Conservation (phyloP, 2,329 filamentous ascomycete genomes). For the Pseudomassariella vexata region DNA sequence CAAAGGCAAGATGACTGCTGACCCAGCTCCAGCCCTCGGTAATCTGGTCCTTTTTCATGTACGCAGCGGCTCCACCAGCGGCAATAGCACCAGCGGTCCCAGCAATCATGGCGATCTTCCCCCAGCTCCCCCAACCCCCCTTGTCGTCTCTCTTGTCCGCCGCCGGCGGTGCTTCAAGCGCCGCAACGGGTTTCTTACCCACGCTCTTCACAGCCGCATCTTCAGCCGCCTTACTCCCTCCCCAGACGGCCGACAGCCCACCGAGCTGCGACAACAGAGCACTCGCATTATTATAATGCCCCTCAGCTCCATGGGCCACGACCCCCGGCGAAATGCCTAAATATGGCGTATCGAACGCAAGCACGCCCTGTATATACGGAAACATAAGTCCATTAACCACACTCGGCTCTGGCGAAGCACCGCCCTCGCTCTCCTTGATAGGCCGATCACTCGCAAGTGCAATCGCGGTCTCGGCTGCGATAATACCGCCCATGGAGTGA, state of each 20-base stretch:
- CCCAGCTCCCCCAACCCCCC: slow-evolving; percentile 70
- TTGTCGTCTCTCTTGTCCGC: slow-evolving; percentile 35
- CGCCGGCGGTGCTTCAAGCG: slow-evolving; percentile 27
- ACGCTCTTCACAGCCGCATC: slow-evolving; percentile 13
- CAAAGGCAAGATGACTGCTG: slow-evolving; percentile 86
- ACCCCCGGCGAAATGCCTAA: slow-evolving; percentile 76
- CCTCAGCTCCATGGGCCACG: slow-evolving; percentile 81
- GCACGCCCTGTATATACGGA: slow-evolving; percentile 81
- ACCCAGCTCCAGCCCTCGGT: slow-evolving; percentile 75
- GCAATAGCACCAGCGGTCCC: slow-evolving; percentile 79
- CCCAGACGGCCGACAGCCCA: slow-evolving; percentile 65
- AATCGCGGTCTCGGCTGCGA: slow-evolving; percentile 83
- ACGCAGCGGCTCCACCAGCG: slow-evolving; percentile 78
- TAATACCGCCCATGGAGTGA: slow-evolving; percentile 70
- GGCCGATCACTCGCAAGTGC: slow-evolving; percentile 56
- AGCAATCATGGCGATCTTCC: slow-evolving; percentile 78
- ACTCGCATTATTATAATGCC: slow-evolving; percentile 71
- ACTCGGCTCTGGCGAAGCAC: slow-evolving; percentile 13
- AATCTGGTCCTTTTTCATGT: slow-evolving; percentile 77
- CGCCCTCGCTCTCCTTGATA: slow-evolving; percentile 26
- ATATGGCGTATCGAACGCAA: slow-evolving; percentile 93
- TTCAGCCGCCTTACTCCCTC: slow-evolving; percentile 33
- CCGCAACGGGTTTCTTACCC: slow-evolving; percentile 29
- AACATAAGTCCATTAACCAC: slow-evolving; percentile 71
- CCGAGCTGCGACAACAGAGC: slow-evolving; percentile 62